Evolutionary conservation across 371 early-diverging fungal species (phyloP).

Genomic region (Actinomortierella ambigua): DNA sequence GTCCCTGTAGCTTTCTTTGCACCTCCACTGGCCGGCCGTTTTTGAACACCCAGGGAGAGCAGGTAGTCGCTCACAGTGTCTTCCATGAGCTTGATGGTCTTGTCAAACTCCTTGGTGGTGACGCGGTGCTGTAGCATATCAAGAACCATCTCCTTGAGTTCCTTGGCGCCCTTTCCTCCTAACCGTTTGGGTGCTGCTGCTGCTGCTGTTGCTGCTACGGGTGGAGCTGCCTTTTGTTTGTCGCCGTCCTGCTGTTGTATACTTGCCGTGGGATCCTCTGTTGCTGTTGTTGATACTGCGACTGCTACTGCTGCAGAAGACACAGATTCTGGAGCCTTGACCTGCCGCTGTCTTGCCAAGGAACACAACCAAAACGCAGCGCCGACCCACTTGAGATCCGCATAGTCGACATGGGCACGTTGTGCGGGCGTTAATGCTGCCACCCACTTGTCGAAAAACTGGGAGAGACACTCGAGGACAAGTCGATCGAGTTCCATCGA

Average conservation of each 20-base stretch:
- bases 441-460: constrained; percentile 24
- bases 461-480: constrained; percentile 26
- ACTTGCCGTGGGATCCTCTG: no score
- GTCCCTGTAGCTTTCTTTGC: neutral
- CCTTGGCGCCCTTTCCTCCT: constrained; percentile 35
- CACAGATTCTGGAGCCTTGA: neutral
- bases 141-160: constrained; percentile 31
- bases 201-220: neutral
- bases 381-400: constrained; percentile 37
- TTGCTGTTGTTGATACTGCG: neutral
- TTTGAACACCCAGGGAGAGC: constrained; percentile 8
- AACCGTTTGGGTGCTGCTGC: constrained; percentile 18
- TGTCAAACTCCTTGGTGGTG: constrained; percentile 30
- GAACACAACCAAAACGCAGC: constrained; percentile 44
- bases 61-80: constrained; percentile 13
- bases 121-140: constrained; percentile 24
- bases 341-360: constrained; percentile 26
- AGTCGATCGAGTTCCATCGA: constrained; percentile 33
- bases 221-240: no score
- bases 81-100: constrained; percentile 30
- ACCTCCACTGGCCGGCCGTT: constrained; percentile 10
- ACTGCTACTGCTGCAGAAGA: neutral
- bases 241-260: no score
- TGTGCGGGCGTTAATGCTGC: constrained; percentile 29
- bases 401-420: constrained; percentile 22